A percentile compares a stretch with the other conserved stretches of the same genome.
Conservation (phyloP, 2,329 filamentous ascomycete species). For the Grosmannia huntii region DNA sequence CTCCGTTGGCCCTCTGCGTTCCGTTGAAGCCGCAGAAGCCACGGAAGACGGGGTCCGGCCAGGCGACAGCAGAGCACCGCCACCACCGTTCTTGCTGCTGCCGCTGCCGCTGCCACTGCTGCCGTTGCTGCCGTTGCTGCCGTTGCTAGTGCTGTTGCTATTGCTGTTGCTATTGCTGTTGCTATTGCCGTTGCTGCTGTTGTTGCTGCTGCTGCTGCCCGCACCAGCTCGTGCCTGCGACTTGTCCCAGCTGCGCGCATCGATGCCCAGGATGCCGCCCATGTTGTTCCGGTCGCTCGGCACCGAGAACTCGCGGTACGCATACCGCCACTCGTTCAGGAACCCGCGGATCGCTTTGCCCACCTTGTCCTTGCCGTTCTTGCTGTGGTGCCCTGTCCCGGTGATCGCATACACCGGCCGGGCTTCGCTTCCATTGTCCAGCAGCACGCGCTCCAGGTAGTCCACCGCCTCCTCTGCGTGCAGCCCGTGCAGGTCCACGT, state of each 20-base stretch:
- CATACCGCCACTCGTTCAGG: conserved; percentile 90
- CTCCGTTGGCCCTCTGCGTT: conserved; percentile 14
- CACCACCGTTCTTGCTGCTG: neutral
- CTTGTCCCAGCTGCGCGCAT: conserved; percentile 55
- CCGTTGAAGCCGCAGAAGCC: neutral
- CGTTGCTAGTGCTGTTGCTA: neutral
- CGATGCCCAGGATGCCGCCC: conserved; percentile 63
- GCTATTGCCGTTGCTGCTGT: neutral
- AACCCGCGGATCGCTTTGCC: conserved; percentile 86
- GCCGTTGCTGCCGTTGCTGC: neutral
- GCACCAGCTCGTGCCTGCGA: conserved; percentile 28
- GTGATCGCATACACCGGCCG: conserved; percentile 89
- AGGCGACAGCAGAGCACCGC: neutral
- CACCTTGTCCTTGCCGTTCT: conserved; percentile 98
- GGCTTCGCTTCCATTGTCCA: conserved; percentile 63
- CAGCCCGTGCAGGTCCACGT: conserved; percentile 94
- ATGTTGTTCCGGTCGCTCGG: conserved; percentile 77
- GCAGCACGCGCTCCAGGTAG: conserved; percentile 77
- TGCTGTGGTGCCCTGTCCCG: conserved; percentile 92
- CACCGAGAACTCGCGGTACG: conserved; percentile 91
- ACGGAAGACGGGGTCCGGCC: neutral
- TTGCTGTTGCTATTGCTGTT: neutral
- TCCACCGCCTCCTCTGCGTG: conserved; percentile 94
- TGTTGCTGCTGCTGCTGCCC: conserved; percentile 18
- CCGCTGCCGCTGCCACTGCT: no score